Base-by-base conservation (phyloP, 1,284 basidiomycete genomes). In the Irpex sp. region DNA sequence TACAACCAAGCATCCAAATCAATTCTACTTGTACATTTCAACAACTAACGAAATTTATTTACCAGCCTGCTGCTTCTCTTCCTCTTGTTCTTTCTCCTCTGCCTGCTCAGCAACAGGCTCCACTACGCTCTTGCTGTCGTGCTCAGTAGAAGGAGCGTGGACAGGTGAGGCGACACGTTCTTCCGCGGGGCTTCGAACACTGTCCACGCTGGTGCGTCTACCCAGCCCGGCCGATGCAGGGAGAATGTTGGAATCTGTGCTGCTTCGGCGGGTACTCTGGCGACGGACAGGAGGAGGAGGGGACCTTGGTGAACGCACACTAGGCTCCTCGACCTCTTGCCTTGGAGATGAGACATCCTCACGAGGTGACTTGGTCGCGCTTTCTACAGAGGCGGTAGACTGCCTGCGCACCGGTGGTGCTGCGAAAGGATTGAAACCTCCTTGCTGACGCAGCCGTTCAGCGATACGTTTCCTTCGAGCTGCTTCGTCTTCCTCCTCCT, bases 361-460 rank as follows among this genome's bases (percentile, higher is more conserved):
- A 37, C 48, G 38, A 3, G 37, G 11, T 5, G 57, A 19, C 15
- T 59, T 8, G 9, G 13, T 34, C 26, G 48, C n/a, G 31, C 19
- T 49, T 13, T 49, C 49, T 6, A 44, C 17, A 11, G 54, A 36
- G 26, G 54, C 11, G 19, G 13, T 36, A 15, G 57, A 49, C 5
- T 54, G 15, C 44, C 60, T 61, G 54, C 63, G 61, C n/a, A 51
- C 40, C 8, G 40, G 40, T 60, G 78, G 75, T 7, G 76, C 76
- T 0, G 81, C 78, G 64, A 88, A 81, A 1, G 86, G 85, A 70
- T 88, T 89, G 69, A 88, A 76, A 26, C 84, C 89, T 9, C 87
- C 88, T 78, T 85, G 86, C 74, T 86, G 84, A 2, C 84, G 83
- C 51, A 89, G 71, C 56, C 80, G 82, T 66, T 85, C 87, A n/a